Evolutionary conservation across 1,284 basidiomycete genomes (phyloP), one percentile per base, ranked within the genome.

Genomic region (Pseudozyma hubeiensis): DNA sequence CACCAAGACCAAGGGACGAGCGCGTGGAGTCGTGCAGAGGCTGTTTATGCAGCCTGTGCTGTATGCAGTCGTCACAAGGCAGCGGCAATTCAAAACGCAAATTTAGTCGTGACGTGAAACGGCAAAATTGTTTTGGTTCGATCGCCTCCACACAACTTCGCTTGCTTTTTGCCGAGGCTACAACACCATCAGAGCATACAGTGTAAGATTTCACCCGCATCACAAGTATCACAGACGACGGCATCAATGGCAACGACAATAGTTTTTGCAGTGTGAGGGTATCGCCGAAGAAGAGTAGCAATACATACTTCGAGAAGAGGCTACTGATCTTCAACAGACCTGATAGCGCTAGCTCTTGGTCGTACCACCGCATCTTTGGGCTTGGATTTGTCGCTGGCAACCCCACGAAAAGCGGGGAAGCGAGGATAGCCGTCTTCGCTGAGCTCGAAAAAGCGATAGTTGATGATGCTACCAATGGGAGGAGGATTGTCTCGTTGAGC

Each of bases 381-480:
- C 30, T 45, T 50, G 16, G 61, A 52, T 61, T 80, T 80, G 56
- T 80, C 78, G 11, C 54, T 34, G 5, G 70, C 88, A 67, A 89
- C 86, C 0, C 89, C 89, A 35, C 89, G 80, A 68, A 86, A 90
- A 1, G 88, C 87, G 0, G 90, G 90, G 84, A 90, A 90, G 53
- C 89, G 89, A 48, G 63, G 72, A n/a, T 75, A 48, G 40, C 56
- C 55, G 11, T 89, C 88, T 64, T 86, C 87, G 1, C 89, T 90
- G 44, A 90, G 84, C 78, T 90, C 90, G 72, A 90, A 89, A 82
- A 90, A 90, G 34, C 89, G 86, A 82, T 90, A 78, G 47, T 86
- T 87, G 60, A 91, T 87, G 71, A 91, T 89, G 2, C 87, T 82
- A 3, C 90, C 90, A 46, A 90, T 82, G 73, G 88, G 87, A 0